Conservation (phyloP, 2,329 filamentous ascomycete species). For the Pezicula rhizophila region DNA sequence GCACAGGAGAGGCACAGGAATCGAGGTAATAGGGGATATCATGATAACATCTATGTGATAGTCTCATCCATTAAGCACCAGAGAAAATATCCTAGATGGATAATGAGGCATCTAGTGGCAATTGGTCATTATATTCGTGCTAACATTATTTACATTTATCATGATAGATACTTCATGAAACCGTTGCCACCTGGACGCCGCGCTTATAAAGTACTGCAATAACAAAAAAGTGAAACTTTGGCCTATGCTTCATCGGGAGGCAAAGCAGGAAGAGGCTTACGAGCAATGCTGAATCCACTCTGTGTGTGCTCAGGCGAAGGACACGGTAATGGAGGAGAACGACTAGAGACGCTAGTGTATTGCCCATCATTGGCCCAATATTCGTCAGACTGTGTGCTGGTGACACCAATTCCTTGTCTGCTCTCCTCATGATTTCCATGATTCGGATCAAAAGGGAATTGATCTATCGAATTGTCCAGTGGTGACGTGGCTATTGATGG, state of each 20-base stretch:
- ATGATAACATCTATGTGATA: too few species aligned
- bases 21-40: too few species aligned
- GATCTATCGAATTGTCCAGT: neutral
- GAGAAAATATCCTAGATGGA: too few species aligned
- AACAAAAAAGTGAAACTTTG: neutral
- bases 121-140: too few species aligned
- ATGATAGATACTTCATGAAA: neutral
- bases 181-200: conserved; percentile 3
- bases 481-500: neutral
- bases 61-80: too few species aligned
- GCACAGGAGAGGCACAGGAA: too few species aligned
- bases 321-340: conserved; percentile 4
- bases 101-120: too few species aligned
- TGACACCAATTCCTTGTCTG: neutral
- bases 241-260: conserved; percentile 4
- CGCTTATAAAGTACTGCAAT: conserved; percentile 2
- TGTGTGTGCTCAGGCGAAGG: conserved; percentile 2
- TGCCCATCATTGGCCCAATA: neutral
- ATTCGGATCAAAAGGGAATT: neutral
- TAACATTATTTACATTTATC: too few species aligned
- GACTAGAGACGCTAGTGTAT: neutral
- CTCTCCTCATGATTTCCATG: neutral
- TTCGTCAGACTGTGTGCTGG: neutral
- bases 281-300: conserved; percentile 4
- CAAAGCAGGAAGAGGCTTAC: conserved; percentile 15